These are phyloP conservation scores for Neckera pumila DNA, from an alignment of 225 moss, liverwort and hornwort genomes.

Conservation along the genomic window DNA sequence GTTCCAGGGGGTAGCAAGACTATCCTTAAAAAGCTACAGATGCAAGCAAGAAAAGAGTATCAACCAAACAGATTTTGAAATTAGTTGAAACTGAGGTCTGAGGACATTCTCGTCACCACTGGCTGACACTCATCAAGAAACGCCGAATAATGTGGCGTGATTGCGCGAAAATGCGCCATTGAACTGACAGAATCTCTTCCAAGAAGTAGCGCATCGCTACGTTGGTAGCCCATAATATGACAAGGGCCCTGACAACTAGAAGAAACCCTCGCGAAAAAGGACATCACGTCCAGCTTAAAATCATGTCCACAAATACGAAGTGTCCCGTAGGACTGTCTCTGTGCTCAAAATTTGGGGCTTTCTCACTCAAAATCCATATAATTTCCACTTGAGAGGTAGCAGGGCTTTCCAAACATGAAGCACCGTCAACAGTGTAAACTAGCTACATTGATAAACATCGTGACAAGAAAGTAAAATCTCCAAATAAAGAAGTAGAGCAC, in stretches of 20 bases:
- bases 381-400: background rate
- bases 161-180: background rate
- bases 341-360: background rate
- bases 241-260: background rate
- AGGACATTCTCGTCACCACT: background rate
- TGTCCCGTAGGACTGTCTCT: background rate
- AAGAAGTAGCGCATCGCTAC: background rate
- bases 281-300: background rate
- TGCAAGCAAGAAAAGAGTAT: background rate
- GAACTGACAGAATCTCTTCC: background rate
- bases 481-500: background rate
- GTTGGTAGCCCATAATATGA: background rate
- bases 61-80: background rate
- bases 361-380: background rate
- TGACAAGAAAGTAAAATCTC: background rate
- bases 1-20: background rate
- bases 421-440: background rate
- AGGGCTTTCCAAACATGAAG: background rate
- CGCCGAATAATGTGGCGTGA: background rate
- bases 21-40: background rate
- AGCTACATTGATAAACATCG: background rate
- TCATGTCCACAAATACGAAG: background rate
- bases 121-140: background rate
- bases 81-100: background rate
- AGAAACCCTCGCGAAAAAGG: background rate